Percentiles rank a stretch among this genome's conserved stretches.
Evolutionary conservation across 108 stramenopile species (phyloP).

Genomic region (Bacterosira constricta): DNA sequence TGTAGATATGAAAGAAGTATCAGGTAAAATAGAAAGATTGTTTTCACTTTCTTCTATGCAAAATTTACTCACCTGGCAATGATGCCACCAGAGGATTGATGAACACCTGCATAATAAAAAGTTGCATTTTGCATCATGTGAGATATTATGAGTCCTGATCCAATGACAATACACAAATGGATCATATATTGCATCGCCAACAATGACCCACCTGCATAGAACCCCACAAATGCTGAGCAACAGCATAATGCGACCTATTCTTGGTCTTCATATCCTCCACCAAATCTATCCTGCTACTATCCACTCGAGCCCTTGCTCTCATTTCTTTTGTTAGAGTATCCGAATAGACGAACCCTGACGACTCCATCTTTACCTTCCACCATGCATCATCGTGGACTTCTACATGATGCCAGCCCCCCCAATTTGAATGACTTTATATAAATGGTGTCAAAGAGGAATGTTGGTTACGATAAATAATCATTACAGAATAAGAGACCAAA

Average conservation of each 20-base stretch:
- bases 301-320: conserved; percentile 26
- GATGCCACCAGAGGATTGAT: conserved; percentile 58
- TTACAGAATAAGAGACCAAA: no score
- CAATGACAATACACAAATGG: background rate
- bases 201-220: conserved; percentile 4
- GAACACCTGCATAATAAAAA: conserved; percentile 32
- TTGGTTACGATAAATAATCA: no score
- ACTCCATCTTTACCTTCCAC: conserved; percentile 72
- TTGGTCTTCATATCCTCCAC: conserved; percentile 7
- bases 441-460: no score
- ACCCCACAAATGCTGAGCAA: conserved; percentile 51
- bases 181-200: background rate
- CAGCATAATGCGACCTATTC: conserved; percentile 1
- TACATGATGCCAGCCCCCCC: conserved; percentile 81
- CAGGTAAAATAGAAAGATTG: no score
- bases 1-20: no score
- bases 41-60: no score
- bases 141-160: background rate
- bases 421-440: conserved; percentile 30
- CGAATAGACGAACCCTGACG: conserved; percentile 63
- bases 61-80: conserved; percentile 40
- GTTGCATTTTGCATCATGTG: background rate
- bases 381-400: conserved; percentile 55
- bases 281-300: conserved; percentile 24
- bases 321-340: conserved; percentile 42